Conservation (phyloP, 1,284 basidiomycete species). For the Leccinum angustisporum region DNA sequence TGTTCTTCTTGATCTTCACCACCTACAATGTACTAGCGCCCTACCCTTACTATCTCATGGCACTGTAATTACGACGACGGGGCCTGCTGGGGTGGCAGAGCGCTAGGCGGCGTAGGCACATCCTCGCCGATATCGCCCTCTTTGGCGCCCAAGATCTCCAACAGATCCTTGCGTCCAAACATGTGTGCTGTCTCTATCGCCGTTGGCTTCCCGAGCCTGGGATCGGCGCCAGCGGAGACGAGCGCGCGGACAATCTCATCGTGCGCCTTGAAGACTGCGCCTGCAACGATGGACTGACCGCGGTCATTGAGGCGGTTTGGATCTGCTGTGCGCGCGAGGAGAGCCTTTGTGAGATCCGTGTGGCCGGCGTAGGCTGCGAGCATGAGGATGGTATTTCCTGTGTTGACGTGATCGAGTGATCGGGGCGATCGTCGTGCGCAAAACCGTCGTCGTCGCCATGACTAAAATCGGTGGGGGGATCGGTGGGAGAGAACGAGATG, state of each 20-base stretch:
- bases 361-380: slow-evolving; percentile 81
- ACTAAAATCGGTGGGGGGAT: background rate
- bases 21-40: background rate
- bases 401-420: background rate
- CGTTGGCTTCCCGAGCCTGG: slow-evolving; percentile 66
- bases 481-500: background rate
- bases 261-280: slow-evolving; percentile 77
- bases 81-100: background rate
- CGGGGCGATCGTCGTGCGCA: background rate
- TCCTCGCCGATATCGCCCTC: slow-evolving; percentile 48
- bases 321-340: slow-evolving; percentile 62
- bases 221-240: slow-evolving; percentile 65
- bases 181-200: slow-evolving; percentile 73
- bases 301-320: slow-evolving; percentile 73
- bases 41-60: background rate
- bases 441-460: background rate
- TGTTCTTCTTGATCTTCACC: background rate
- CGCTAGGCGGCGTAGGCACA: slow-evolving; percentile 29
- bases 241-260: slow-evolving; percentile 64
- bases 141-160: slow-evolving; percentile 55
- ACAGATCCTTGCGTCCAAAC: slow-evolving; percentile 56
- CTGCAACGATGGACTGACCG: slow-evolving; percentile 79
- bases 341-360: slow-evolving; percentile 48
- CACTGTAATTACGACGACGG: background rate
- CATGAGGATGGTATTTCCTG: slow-evolving; percentile 82